These are phyloP conservation scores for Acanthamoeba healyi DNA, from an alignment of 208 protist genomes.

Conservation along the genomic window DNA sequence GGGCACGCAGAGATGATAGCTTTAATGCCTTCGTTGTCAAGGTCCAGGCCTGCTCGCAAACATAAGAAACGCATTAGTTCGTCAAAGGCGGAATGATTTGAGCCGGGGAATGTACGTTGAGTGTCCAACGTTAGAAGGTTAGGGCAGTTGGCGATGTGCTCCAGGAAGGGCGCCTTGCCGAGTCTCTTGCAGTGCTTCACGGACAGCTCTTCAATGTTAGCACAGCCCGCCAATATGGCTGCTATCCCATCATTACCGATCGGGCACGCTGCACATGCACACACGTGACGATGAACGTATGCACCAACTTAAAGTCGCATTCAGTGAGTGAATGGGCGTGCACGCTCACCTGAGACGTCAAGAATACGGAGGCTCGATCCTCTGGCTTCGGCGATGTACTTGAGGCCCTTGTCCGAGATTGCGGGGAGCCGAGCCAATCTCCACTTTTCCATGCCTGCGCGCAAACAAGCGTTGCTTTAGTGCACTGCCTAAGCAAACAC, in stretches of 20 bases:
- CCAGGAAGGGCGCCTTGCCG: neutral
- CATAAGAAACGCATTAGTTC: neutral
- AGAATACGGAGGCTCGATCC: neutral
- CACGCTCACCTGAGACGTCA: neutral
- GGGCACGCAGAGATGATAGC: constrained; percentile 15
- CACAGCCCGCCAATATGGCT: neutral
- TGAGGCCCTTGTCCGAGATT: neutral
- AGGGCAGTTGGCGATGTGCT: neutral
- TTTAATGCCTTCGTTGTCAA: neutral
- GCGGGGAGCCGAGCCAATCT: neutral
- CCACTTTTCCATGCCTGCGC: neutral
- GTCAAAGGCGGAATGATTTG: neutral
- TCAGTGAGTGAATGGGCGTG: no score
- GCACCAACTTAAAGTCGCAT: no score
- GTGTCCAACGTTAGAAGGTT: neutral
- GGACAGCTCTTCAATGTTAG: neutral
- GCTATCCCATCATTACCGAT: neutral
- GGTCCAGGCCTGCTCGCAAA: neutral
- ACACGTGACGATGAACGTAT: no score
- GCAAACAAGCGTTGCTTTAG: no score
- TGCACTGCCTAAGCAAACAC: no score
- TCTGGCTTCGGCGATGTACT: neutral
- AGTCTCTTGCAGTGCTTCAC: constrained; percentile 8
- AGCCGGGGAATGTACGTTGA: constrained; percentile 25
- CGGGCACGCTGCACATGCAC: neutral